Evolutionary conservation across 2,329 filamentous ascomycete species (phyloP).

Genomic region (Diaporthe citri): DNA sequence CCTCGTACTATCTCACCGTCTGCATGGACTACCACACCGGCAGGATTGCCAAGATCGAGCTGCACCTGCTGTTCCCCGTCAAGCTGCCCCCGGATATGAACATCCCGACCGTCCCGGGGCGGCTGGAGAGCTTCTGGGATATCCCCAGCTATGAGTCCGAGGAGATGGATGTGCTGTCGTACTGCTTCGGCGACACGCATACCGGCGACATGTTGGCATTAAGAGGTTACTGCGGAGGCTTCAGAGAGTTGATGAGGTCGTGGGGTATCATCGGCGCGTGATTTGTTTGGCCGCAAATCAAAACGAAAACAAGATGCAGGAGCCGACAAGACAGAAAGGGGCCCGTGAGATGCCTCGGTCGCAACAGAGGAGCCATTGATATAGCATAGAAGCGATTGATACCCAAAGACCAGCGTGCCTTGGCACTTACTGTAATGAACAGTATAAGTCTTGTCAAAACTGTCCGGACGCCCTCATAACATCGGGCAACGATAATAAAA

Average conservation of each 20-base stretch:
- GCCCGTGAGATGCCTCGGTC: neutral
- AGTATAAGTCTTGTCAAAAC: neutral
- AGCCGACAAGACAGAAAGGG: neutral
- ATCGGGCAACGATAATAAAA: neutral
- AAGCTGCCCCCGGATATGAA: conserved; percentile 38
- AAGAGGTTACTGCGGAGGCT: conserved; percentile 38
- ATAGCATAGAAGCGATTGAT: conserved; percentile 38
- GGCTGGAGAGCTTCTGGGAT: conserved; percentile 35
- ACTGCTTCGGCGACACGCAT: conserved; percentile 33
- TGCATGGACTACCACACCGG: conserved; percentile 35
- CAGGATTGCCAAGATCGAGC: conserved; percentile 34
- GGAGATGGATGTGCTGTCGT: conserved; percentile 38
- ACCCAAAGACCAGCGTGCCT: conserved; percentile 31
- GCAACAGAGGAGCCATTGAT: conserved; percentile 1
- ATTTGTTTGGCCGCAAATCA: neutral
- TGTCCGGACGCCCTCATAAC: neutral
- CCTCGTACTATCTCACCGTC: conserved; percentile 35
- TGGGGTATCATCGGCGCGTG: conserved; percentile 37
- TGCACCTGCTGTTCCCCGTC: conserved; percentile 40
- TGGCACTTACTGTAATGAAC: conserved; percentile 8
- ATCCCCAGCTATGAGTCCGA: conserved; percentile 36
- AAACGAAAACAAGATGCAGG: neutral
- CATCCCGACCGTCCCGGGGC: conserved; percentile 34
- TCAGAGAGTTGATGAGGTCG: conserved; percentile 35
- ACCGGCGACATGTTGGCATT: conserved; percentile 31